These are phyloP conservation scores for Thuja plicata DNA, from an alignment of 83 land plant species.

Conservation along the genomic window DNA sequence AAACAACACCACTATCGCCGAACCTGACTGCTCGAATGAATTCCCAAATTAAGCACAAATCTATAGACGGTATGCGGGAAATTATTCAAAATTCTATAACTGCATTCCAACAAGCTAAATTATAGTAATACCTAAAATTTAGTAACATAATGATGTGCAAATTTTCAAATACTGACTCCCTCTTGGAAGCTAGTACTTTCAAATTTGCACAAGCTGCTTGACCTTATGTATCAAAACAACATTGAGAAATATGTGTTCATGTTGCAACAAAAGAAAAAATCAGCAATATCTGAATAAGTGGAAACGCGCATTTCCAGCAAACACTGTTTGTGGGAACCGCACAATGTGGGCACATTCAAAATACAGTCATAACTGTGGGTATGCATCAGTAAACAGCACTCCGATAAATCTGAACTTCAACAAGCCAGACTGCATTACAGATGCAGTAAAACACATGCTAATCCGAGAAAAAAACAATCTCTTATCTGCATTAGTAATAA, in stretches of 20 bases:
- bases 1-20: not conserved
- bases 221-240: not conserved
- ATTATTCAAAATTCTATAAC: not conserved
- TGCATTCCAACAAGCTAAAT: not conserved
- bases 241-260: not conserved
- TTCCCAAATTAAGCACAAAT: not conserved
- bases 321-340: not conserved
- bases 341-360: not conserved
- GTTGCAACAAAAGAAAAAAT: not conserved
- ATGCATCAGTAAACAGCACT: not conserved
- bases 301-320: not conserved
- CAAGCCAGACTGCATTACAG: not conserved
- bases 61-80: not conserved
- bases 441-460: not conserved
- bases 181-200: not conserved
- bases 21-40: not conserved
- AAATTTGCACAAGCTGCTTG: no score
- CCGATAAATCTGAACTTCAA: not conserved
- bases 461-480: not conserved
- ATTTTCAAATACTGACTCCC: not conserved
- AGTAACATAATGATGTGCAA: not conserved
- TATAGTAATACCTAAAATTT: not conserved
- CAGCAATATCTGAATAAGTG: not conserved
- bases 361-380: not conserved
- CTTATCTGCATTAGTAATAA: not conserved